These are phyloP conservation scores for Rhynchospora tenuis DNA, from an alignment of 176 grass and related monocot species.

Conservation along the genomic window DNA sequence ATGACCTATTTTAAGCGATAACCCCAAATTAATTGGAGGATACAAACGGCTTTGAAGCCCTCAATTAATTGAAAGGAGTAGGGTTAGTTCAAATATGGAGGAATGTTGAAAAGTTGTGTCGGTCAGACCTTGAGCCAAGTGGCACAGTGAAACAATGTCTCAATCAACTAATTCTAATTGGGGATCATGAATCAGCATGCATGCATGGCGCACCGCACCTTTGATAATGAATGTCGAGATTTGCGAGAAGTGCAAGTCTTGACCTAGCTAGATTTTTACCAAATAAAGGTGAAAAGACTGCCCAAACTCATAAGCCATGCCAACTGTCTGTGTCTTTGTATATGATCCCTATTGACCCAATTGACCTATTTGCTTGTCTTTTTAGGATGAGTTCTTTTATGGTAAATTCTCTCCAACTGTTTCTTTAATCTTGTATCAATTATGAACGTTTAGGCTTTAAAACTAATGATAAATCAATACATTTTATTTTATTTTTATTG, in stretches of 20 bases:
- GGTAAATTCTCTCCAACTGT: not conserved
- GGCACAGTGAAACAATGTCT: slow-evolving; percentile 21
- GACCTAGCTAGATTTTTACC: not conserved
- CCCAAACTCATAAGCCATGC: not conserved
- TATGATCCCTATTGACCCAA: not conserved
- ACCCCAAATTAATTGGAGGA: too few species aligned
- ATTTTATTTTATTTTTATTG: too few species aligned
- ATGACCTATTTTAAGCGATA: too few species aligned
- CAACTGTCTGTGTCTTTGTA: not conserved
- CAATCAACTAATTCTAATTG: not conserved
- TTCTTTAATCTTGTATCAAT: not conserved
- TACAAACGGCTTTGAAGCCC: too few species aligned
- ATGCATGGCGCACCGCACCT: slow-evolving; percentile 22
- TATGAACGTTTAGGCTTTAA: not conserved
- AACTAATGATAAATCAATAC: too few species aligned
- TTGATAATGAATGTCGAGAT: slow-evolving; percentile 11
- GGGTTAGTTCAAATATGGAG: not conserved
- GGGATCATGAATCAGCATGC: not conserved
- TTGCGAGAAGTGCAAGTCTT: not conserved
- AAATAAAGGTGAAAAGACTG: not conserved
- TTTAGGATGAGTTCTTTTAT: not conserved
- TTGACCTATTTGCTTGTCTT: not conserved
- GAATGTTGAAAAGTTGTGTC: slow-evolving; percentile 1
- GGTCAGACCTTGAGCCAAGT: slow-evolving; percentile 29
- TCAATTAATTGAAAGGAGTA: not conserved